A percentile compares a stretch with the other conserved stretches of the same genome.
These are phyloP conservation scores for Nakaseomyces glabratus DNA, from an alignment of 1,139 yeast species.

Conservation along the genomic window DNA sequence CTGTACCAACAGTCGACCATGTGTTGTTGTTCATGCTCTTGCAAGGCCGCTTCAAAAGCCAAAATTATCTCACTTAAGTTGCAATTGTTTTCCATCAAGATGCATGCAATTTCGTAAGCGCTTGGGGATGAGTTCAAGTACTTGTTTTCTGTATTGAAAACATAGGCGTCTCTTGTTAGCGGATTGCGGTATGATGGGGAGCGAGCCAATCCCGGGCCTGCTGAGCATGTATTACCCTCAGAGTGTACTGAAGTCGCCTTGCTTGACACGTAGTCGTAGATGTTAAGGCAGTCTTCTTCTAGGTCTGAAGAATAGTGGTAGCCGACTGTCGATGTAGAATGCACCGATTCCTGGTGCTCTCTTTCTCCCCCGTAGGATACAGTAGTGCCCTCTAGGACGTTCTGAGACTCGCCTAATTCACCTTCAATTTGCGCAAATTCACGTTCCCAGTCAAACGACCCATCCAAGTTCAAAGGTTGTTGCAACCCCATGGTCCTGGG, in stretches of 20 bases:
- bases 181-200: background rate
- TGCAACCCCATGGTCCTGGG: too few species aligned
- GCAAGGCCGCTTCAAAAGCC: slow-evolving; percentile 7
- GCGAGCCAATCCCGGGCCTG: too few species aligned
- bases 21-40: slow-evolving; percentile 5
- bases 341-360: background rate
- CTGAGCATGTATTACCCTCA: too few species aligned
- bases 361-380: background rate
- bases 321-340: slow-evolving; percentile 1
- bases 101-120: slow-evolving; percentile 7
- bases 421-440: slow-evolving; percentile 5
- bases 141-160: slow-evolving; percentile 2
- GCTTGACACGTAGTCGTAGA: slow-evolving; percentile 4
- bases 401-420: background rate
- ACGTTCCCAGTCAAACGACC: slow-evolving; percentile 2
- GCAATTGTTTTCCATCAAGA: slow-evolving; percentile 7
- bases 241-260: slow-evolving; percentile 3
- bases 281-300: slow-evolving; percentile 6
- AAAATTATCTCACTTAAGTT: slow-evolving; percentile 4
- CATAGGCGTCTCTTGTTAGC: background rate
- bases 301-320: slow-evolving; percentile 5
- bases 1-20: slow-evolving; percentile 6
- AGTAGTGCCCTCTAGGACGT: background rate
- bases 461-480: too few species aligned
- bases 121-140: slow-evolving; percentile 2